A percentile compares a stretch with the other conserved stretches of the same genome.
Evolutionary conservation across 495 filamentous ascomycete species (phyloP).

Genomic region (Penicillium flavigenum): DNA sequence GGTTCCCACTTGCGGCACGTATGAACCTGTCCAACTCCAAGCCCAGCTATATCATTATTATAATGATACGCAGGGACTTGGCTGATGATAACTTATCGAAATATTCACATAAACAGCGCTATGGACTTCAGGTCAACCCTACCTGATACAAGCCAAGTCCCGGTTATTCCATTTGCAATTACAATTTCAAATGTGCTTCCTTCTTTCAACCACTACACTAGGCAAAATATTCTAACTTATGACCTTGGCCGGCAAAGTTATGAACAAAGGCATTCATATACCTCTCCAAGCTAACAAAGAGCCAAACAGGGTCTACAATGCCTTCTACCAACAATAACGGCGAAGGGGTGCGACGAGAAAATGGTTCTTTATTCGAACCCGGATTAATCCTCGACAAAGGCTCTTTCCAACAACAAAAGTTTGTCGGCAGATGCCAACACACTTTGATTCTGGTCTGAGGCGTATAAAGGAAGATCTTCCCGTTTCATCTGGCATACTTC

Average conservation of each 20-base stretch:
- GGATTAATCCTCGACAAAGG: neutral
- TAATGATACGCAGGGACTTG: too few species aligned
- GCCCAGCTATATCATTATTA: too few species aligned
- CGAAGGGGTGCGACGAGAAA: too few species aligned
- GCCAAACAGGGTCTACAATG: neutral
- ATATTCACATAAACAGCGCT: neutral
- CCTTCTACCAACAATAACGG: neutral
- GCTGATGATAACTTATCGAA: neutral
- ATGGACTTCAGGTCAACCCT: neutral
- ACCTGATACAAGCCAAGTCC: neutral
- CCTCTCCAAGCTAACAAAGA: neutral
- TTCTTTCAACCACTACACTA: neutral
- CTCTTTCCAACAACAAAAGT: neutral
- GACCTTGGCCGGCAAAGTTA: neutral
- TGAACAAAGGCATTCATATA: neutral
- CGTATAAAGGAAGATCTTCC: neutral
- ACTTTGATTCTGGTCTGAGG: neutral
- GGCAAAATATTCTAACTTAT: neutral
- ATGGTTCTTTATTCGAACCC: neutral
- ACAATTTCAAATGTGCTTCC: too few species aligned
- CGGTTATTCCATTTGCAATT: too few species aligned
- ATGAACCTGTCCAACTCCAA: too few species aligned
- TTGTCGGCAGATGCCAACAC: neutral
- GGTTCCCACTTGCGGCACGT: too few species aligned
- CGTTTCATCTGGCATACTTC: neutral